These are phyloP conservation scores for Jasminum sambac DNA, from an alignment of 257 asterid genomes.

Conservation along the genomic window DNA sequence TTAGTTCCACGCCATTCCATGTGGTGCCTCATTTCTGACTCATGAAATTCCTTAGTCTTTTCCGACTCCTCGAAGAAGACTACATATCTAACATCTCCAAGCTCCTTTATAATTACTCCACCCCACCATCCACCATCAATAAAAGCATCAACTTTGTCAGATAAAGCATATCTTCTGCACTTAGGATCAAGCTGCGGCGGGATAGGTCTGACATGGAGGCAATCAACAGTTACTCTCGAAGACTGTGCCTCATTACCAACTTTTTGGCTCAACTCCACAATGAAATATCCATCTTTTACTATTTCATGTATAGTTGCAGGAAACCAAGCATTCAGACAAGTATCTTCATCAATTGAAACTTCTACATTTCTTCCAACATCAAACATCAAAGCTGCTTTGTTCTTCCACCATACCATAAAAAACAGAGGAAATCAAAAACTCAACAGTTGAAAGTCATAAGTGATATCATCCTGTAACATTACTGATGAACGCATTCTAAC, in stretches of 20 bases:
- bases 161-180: conserved; percentile 43
- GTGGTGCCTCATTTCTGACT: conserved; percentile 63
- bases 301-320: conserved; percentile 47
- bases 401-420: conserved; percentile 41
- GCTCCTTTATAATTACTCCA: conserved; percentile 55
- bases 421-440: conserved; percentile 18
- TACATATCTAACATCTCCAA: conserved; percentile 42
- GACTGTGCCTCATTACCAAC: conserved; percentile 17
- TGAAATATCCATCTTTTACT: conserved; percentile 38
- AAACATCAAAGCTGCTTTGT: conserved; percentile 54
- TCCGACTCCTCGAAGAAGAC: conserved; percentile 48
- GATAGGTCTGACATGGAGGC: conserved; percentile 62
- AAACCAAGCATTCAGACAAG: conserved; percentile 59
- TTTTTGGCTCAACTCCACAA: conserved; percentile 39
- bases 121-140: conserved; percentile 62
- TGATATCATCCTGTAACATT: background rate
- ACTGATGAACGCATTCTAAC: background rate
- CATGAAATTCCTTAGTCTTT: conserved; percentile 35
- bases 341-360: conserved; percentile 51
- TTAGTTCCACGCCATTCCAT: conserved; percentile 73
- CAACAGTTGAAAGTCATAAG: background rate
- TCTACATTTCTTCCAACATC: conserved; percentile 64
- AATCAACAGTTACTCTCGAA: conserved; percentile 39
- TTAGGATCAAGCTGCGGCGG: conserved; percentile 54
- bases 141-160: conserved; percentile 73